Evolutionary conservation across 495 filamentous ascomycete genomes (phyloP), one percentile per base, ranked within the genome.

Genomic region (Neurospora sublineolata): DNA sequence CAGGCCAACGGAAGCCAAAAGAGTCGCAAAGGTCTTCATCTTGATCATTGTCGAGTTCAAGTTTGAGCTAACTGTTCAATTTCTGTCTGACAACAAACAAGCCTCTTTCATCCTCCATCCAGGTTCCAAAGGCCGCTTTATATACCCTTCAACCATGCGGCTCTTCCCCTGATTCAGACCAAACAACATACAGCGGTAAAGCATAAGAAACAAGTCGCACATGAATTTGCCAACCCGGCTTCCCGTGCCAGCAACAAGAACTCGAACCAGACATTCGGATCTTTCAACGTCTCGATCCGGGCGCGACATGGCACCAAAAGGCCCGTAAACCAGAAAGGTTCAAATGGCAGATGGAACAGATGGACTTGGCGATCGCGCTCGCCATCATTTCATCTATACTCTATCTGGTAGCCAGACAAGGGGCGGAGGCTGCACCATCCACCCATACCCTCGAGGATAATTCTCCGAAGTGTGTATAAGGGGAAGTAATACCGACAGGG

Each of bases 1-100:
- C 46, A 86, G 74, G 72, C 86, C 83, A 75, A 82, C 83, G 30
- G 78, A 71, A 73, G 86, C 83, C 42, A 83, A 78, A 68, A 86
- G 78, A 70, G 84, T 72, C n/a, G 83, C 70, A 76, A 83, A 40
- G 27, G 73, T 70, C 73, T 77, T 79, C 79, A 80, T 80, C 41
- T 70, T 76, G 72, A 37, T 68, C 38, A 33, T 72, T 72, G 52
- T 64, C 12, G 52, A 64, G 27, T 33, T 41, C 40, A 4, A 60
- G 23, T 64, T 36, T 33, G 27, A 64, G 52, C 12, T 64, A 27
- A 36, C 5, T 64, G 52, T 64, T 14, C 27, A 64, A 64, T 27
- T 3, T 60, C 23, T 64, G 52, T 10, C 14, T 60, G 2, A 18
- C 52, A 33, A 33, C 12, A 16, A 60, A 7, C 12, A 16, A 60